phyloP scores from a whole-genome alignment of 1,284 basidiomycete genomes.

The Schizophyllum amplum region DNA sequence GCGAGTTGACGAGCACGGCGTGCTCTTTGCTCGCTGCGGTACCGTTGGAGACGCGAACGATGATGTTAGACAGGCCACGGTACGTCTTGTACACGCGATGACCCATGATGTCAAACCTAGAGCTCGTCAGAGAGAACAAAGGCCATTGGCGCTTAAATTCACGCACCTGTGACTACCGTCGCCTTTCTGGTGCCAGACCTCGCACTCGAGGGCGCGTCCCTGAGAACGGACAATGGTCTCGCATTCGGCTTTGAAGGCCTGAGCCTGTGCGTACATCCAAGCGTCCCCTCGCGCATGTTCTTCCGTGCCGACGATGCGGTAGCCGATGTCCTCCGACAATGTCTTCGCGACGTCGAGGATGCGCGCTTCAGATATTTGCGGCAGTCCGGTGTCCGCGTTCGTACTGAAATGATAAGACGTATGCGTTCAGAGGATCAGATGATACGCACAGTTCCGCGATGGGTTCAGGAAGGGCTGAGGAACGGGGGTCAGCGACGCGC shows the following conservation, averaged over 20 bases:
- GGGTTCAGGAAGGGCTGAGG: constrained; percentile 31
- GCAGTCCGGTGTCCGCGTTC: constrained; percentile 45
- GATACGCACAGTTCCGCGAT: constrained; percentile 29
- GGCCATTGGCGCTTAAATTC: background rate
- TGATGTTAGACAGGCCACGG: constrained; percentile 79
- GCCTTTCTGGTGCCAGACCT: constrained; percentile 83
- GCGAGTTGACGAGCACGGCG: constrained; percentile 83
- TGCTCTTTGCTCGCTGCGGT: constrained; percentile 68
- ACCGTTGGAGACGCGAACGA: constrained; percentile 84
- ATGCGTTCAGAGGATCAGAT: background rate
- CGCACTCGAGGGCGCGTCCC: constrained; percentile 67
- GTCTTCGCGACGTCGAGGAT: constrained; percentile 56
- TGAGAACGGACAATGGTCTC: constrained; percentile 39
- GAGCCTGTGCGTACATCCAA: constrained; percentile 72
- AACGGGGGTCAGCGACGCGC: constrained; percentile 3
- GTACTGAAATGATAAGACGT: constrained; percentile 26
- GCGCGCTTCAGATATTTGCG: constrained; percentile 63
- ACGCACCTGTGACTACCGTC: constrained; percentile 73
- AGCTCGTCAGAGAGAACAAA: background rate
- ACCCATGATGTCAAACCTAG: constrained; percentile 79
- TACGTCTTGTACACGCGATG: constrained; percentile 90
- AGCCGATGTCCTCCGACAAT: constrained; percentile 83
- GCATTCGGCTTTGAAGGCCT: constrained; percentile 54
- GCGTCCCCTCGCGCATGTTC: constrained; percentile 83
- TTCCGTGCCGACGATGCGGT: constrained; percentile 84